Evolutionary conservation across 2,329 filamentous ascomycete species (phyloP), one percentile per base, ranked within the genome.

Genomic region (Macroventuria anomochaeta): DNA sequence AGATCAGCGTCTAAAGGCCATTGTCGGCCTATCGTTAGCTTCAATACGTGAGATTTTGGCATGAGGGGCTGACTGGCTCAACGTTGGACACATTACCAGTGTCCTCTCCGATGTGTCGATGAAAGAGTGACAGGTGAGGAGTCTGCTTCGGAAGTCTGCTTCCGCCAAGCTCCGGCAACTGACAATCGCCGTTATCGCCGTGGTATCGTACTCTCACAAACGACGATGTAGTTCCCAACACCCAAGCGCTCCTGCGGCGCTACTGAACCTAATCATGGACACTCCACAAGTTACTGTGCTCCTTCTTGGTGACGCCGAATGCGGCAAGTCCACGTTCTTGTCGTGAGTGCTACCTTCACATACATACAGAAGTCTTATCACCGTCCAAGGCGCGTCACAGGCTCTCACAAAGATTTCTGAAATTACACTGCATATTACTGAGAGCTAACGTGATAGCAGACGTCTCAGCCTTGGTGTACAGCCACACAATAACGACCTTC

Each of bases 241-340:
- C 11, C 15, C 6, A 18, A 7, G 26, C 18, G 38, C 29, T 7
- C 40, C 39, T 48, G 21, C 32, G 36, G 32, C 41, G 50, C 50
- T 55, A 31, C 11, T n/a, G 10, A 23, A 7, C 25, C 12, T 8
- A 11, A 23, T 26, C 36, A 70, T 71, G 68, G 64, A 67, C 5
- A 46, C 37, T 29, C 75, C 76, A 18, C 72, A 76, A 33, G 67
- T 82, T 31, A 77, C 74, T 20, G 79, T 87, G 42, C 76, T 87
- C 6, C 74, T 87, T 13, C 75, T 87, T 2, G 85, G 85, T 46
- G 84, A 86, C 53, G 66, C 79, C 31, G 83, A 81, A 43, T 83
- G 85, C 38, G 85, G 85, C 52, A 87, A 87, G 72, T 84, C 84
- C 43, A 85, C 83, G 8, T 86, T 87, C 58, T 71, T 87, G 57